Base-by-base conservation (phyloP, 169 alveolate genomes). In the Eimeria necatrix region DNA sequence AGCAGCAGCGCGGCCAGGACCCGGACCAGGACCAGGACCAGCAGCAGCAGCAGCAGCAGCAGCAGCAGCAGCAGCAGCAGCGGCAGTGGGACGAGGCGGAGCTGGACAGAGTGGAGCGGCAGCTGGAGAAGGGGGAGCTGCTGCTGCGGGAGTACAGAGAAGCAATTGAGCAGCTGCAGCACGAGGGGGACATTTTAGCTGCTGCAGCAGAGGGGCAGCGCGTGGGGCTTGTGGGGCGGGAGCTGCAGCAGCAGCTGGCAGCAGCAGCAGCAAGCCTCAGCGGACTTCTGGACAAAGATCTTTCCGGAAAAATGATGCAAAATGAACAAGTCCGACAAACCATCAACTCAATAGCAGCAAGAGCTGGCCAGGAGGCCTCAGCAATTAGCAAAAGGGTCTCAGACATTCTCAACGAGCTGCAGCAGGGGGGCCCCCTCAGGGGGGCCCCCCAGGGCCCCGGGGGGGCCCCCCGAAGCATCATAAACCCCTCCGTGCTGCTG, bases 171-270 rank as follows among this genome's bases (percentile, higher is more conserved):
- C 49, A 20, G n/a, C 18, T 76, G 61, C 86, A 76, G 22, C 46
- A n/a, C 20, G 86, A 48, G 22, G 51, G 86, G 86, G 86, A 76
- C 46, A 48, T 76, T 8, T 4, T 49, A 18, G 12, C 6, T 6
- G 86, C 18, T n/a, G 86, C n/a, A 14, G 86, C 86, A 4, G 48
- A 8, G 48, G n/a, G 86, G 22, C 86, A 5, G n/a, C 61, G 51
- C n/a, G 86, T 61, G 4, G 86, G n/a, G 24, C 48, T 9, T 76
- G 49, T n/a, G 49, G 86, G 86, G 20, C n/a, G 12, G 86, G 86
- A 48, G 26, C 68, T 76, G 64, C 18, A 48, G 41, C 12, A 12
- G 64, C 60, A 48, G 64, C 68, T 76, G 61, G 86, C 46, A 48
- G 86, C 7, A 61, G 85, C 85, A 32, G 24, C n/a, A 32, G 41